Evolutionary conservation across 2,329 filamentous ascomycete genomes (phyloP).

Genomic region (Aureobasidium musti): DNA sequence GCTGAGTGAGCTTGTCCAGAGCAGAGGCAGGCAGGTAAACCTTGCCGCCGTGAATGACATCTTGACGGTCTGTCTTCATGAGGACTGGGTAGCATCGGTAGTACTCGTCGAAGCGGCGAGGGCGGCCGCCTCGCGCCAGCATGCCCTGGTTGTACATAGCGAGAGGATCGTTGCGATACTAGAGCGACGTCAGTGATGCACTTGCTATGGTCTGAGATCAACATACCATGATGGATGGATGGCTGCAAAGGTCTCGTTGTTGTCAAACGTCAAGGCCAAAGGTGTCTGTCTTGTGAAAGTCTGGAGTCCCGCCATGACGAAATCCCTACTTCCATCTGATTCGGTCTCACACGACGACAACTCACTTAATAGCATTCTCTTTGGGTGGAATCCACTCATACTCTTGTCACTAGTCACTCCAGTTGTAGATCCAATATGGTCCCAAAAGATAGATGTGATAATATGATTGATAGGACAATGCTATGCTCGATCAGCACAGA

Average conservation of each 20-base stretch:
- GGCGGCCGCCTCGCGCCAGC: conserved; percentile 53
- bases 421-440: neutral
- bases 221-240: conserved; percentile 3
- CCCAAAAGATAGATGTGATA: neutral
- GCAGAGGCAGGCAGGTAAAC: conserved; percentile 96
- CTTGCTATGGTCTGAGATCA: neutral
- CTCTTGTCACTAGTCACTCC: too few relatives aligned
- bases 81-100: conserved; percentile 95
- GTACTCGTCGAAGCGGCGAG: conserved; percentile 93
- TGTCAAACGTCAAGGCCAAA: neutral
- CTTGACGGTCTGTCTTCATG: conserved; percentile 87
- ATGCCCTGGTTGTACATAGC: conserved; percentile 58
- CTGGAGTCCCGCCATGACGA: conserved; percentile 14
- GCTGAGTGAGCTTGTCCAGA: conserved; percentile 90
- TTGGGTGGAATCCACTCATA: neutral
- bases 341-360: neutral
- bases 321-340: neutral
- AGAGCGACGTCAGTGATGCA: neutral
- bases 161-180: conserved; percentile 56
- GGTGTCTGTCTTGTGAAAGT: conserved; percentile 16
- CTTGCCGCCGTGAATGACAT: conserved; percentile 95
- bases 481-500: neutral
- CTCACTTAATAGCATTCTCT: neutral
- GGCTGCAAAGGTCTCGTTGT: neutral
- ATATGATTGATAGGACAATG: neutral